Conservation (phyloP, 2,329 filamentous ascomycete species). For the Epichloe baconii region DNA sequence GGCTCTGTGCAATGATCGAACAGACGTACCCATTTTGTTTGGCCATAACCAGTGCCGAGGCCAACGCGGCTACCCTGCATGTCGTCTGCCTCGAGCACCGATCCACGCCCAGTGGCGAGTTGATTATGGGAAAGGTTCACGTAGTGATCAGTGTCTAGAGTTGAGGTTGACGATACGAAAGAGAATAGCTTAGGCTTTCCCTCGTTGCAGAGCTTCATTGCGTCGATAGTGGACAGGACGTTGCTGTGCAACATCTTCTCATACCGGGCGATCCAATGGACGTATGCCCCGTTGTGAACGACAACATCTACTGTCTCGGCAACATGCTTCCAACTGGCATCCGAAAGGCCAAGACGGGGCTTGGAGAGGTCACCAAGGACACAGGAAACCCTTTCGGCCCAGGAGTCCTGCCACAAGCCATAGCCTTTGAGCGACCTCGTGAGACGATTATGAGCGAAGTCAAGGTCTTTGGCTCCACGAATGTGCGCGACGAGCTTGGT, state of each 20-base stretch:
- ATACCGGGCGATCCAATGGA: slow-evolving; percentile 76
- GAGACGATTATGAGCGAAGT: slow-evolving; percentile 51
- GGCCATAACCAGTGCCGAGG: slow-evolving; percentile 78
- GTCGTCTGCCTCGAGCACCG: slow-evolving; percentile 63
- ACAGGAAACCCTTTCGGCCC: slow-evolving; percentile 52
- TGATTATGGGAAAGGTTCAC: slow-evolving; percentile 51
- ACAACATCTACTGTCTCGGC: slow-evolving; percentile 55
- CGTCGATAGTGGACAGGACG: slow-evolving; percentile 68
- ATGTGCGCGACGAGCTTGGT: slow-evolving; percentile 56
- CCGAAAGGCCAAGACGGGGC: slow-evolving; percentile 58
- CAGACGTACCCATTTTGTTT: slow-evolving; percentile 62
- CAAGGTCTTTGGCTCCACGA: slow-evolving; percentile 46
- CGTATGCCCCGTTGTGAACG: slow-evolving; percentile 70
- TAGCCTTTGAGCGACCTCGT: slow-evolving; percentile 59
- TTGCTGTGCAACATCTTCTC: slow-evolving; percentile 59
- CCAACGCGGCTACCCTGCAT: slow-evolving; percentile 63
- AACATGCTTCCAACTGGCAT: slow-evolving; percentile 51
- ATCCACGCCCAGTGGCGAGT: slow-evolving; percentile 36
- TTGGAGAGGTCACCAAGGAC: slow-evolving; percentile 64
- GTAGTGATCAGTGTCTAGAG: slow-evolving; percentile 73
- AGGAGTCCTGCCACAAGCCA: slow-evolving; percentile 55
- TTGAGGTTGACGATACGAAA: slow-evolving; percentile 68
- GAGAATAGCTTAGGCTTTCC: slow-evolving; percentile 65
- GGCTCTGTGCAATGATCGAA: too few relatives aligned
- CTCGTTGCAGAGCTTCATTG: slow-evolving; percentile 59